These are phyloP conservation scores for Quercus bicolor DNA, from an alignment of 306 rosid species.

Conservation along the genomic window DNA sequence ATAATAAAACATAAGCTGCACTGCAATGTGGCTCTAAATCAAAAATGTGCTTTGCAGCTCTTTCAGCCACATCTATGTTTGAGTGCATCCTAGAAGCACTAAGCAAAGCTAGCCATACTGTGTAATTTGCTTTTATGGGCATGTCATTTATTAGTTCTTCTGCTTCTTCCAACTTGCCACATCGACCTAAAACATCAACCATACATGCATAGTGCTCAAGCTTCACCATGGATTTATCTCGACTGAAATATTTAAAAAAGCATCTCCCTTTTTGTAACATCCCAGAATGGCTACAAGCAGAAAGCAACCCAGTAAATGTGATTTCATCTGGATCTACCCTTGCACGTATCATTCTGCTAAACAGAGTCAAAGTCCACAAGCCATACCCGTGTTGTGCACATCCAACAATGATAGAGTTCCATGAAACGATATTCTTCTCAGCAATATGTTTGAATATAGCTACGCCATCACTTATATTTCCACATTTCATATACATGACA, in stretches of 20 bases:
- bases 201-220: slow-evolving; percentile 71
- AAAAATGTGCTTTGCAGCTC: slow-evolving; percentile 52
- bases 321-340: slow-evolving; percentile 63
- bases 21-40: slow-evolving; percentile 54
- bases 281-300: slow-evolving; percentile 77
- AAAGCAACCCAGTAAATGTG: slow-evolving; percentile 74
- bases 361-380: slow-evolving; percentile 51
- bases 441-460: slow-evolving; percentile 45
- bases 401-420: slow-evolving; percentile 76
- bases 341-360: slow-evolving; percentile 55
- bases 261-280: slow-evolving; percentile 71
- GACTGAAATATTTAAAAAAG: slow-evolving; percentile 48
- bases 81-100: slow-evolving; percentile 63
- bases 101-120: slow-evolving; percentile 73
- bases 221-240: slow-evolving; percentile 37
- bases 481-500: slow-evolving; percentile 83
- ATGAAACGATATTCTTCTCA: slow-evolving; percentile 63
- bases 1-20: slow-evolving; percentile 65
- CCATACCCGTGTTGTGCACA: slow-evolving; percentile 79
- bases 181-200: slow-evolving; percentile 80
- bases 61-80: slow-evolving; percentile 62
- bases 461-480: slow-evolving; percentile 52
- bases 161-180: slow-evolving; percentile 71
- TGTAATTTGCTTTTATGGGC: slow-evolving; percentile 50
- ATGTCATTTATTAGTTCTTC: slow-evolving; percentile 56